Conservation (phyloP, 371 early-diverging fungal genomes). For the Mortierella sp. region DNA sequence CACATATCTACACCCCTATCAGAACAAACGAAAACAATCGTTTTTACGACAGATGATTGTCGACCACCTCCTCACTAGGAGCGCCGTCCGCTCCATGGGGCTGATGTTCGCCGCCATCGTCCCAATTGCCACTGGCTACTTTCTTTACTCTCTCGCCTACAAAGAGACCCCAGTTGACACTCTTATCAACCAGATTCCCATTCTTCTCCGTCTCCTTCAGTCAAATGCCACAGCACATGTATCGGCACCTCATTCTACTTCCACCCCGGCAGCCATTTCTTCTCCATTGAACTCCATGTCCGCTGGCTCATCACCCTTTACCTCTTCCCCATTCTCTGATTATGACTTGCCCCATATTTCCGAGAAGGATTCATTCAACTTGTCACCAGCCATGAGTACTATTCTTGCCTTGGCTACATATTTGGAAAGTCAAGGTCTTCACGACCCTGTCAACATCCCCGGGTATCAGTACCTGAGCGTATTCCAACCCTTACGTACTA, state of each 20-base stretch:
- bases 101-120: slow-evolving; percentile 61
- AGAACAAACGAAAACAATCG: neutral
- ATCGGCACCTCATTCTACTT: neutral
- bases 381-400: slow-evolving; percentile 22
- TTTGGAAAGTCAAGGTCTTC: slow-evolving; percentile 28
- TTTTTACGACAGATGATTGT: slow-evolving; percentile 30
- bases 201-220: slow-evolving; percentile 28
- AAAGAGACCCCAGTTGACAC: slow-evolving; percentile 58
- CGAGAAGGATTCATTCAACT: slow-evolving; percentile 3
- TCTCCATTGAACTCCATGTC: slow-evolving; percentile 13
- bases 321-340: slow-evolving; percentile 5
- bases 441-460: slow-evolving; percentile 24
- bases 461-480: slow-evolving; percentile 23
- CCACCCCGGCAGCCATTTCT: neutral
- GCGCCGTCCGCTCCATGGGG: slow-evolving; percentile 53
- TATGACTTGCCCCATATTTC: neutral
- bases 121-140: slow-evolving; percentile 63
- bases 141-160: slow-evolving; percentile 61
- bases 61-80: slow-evolving; percentile 43
- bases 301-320: slow-evolving; percentile 3
- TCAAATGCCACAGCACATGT: slow-evolving; percentile 38
- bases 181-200: slow-evolving; percentile 28
- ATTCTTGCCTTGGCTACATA: slow-evolving; percentile 25
- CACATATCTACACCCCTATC: neutral
- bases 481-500: slow-evolving; percentile 14